These are phyloP conservation scores for Schizosaccharomyces pombe DNA, from an alignment of 805 yeast genomes.

Conservation along the genomic window DNA sequence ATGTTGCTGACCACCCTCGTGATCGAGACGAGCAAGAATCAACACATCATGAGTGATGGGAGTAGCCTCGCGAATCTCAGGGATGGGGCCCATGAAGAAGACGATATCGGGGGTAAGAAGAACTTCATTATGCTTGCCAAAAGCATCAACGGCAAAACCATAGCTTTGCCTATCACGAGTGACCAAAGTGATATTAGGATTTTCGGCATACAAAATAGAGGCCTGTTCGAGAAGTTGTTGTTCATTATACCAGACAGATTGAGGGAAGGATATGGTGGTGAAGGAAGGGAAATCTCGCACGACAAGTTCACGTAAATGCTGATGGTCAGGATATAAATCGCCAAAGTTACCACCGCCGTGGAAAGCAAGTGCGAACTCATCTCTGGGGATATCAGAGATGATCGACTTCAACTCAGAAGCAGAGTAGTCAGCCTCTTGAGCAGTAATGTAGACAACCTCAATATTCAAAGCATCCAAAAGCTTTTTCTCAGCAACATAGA, in stretches of 20 bases:
- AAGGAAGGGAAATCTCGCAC: background rate
- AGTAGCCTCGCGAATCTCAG: background rate
- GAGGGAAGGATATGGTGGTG: background rate
- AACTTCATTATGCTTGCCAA: background rate
- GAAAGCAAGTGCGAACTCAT: background rate
- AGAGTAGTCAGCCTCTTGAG: background rate
- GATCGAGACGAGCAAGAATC: background rate
- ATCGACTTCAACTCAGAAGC: background rate
- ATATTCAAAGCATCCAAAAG: background rate
- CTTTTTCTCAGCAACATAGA: background rate
- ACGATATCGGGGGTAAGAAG: conserved; percentile 5
- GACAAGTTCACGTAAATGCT: background rate
- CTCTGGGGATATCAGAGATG: background rate
- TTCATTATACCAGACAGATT: background rate
- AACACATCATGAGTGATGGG: background rate
- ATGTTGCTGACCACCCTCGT: background rate
- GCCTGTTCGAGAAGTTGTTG: background rate
- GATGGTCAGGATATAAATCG: conserved; percentile 1
- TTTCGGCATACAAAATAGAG: background rate
- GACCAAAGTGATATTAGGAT: background rate
- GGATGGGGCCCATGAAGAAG: background rate
- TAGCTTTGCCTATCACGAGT: conserved; percentile 1
- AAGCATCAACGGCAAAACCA: background rate
- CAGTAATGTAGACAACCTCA: background rate
- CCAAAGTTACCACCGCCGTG: conserved; percentile 4